phyloP scores from a whole-genome alignment of 352 stramenopile species.

The Peronospora destructor region DNA sequence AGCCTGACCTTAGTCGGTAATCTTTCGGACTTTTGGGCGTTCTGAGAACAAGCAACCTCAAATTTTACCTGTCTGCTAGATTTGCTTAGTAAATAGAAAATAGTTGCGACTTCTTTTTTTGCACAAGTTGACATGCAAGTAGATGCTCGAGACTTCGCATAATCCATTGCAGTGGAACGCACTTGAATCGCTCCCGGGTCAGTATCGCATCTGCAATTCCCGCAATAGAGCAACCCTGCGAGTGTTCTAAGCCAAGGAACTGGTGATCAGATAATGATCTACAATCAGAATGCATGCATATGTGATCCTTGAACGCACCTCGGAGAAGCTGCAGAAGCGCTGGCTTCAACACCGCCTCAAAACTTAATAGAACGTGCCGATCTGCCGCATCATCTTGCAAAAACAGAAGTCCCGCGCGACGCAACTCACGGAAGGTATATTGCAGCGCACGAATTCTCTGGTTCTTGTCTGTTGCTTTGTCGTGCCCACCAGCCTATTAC shows the following conservation, averaged over 20 bases:
- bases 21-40: conserved; percentile 76
- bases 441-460: conserved; percentile 29
- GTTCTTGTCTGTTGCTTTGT: conserved; percentile 7
- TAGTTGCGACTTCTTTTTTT: conserved; percentile 34
- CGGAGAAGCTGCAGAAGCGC: conserved; percentile 33
- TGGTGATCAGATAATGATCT: conserved; percentile 4
- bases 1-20: conserved; percentile 26
- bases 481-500: conserved; percentile 7
- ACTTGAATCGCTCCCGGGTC: conserved; percentile 39
- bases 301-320: conserved; percentile 21
- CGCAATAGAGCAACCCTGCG: conserved; percentile 28
- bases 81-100: conserved; percentile 23
- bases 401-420: conserved; percentile 42
- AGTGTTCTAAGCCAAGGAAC: conserved; percentile 18
- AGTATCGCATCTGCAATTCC: conserved; percentile 48
- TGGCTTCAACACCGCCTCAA: conserved; percentile 37
- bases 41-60: neutral
- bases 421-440: conserved; percentile 37
- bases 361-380: conserved; percentile 50
- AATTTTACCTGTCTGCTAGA: neutral
- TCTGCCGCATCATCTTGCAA: conserved; percentile 50
- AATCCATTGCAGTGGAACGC: conserved; percentile 48
- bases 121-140: conserved; percentile 16
- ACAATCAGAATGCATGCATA: neutral
- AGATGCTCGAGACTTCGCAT: conserved; percentile 35